These are phyloP conservation scores for Aspergillus texensis DNA, from an alignment of 2,329 filamentous ascomycete genomes.

Conservation along the genomic window DNA sequence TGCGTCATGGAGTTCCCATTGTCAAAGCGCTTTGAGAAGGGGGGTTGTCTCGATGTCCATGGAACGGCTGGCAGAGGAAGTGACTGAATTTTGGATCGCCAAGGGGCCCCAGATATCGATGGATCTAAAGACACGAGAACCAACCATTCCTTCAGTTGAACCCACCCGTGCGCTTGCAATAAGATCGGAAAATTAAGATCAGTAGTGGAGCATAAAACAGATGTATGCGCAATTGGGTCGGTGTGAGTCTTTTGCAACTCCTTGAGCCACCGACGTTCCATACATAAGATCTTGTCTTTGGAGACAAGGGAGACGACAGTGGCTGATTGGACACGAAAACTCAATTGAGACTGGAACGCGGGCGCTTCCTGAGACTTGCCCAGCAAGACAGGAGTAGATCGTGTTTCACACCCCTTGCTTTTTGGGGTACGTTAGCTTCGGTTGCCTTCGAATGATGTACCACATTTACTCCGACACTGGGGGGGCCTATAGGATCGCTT, in stretches of 20 bases:
- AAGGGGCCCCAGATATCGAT: not conserved
- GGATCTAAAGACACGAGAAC: not conserved
- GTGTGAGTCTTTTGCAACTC: not conserved
- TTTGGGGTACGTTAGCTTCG: constrained; percentile 11
- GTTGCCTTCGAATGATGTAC: not conserved
- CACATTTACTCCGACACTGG: constrained; percentile 9
- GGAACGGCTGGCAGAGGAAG: not conserved
- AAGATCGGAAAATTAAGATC: not conserved
- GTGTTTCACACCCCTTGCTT: constrained; percentile 27
- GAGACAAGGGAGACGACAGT: not conserved
- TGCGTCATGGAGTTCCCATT: too few relatives aligned
- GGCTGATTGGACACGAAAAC: constrained; percentile 4
- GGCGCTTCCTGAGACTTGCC: constrained; percentile 16
- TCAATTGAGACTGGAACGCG: constrained; percentile 6
- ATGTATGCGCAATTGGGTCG: not conserved
- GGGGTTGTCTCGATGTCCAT: not conserved
- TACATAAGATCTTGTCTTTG: not conserved
- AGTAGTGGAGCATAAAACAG: not conserved
- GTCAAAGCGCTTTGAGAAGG: not conserved
- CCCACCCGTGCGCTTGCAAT: not conserved
- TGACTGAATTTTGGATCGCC: not conserved
- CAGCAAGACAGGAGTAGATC: constrained; percentile 15
- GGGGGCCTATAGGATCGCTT: not conserved
- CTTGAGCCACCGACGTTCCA: not conserved
- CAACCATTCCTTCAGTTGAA: not conserved